Evolutionary conservation across 441 rosid species (phyloP).

Genomic region (Syzygium syzygioides): DNA sequence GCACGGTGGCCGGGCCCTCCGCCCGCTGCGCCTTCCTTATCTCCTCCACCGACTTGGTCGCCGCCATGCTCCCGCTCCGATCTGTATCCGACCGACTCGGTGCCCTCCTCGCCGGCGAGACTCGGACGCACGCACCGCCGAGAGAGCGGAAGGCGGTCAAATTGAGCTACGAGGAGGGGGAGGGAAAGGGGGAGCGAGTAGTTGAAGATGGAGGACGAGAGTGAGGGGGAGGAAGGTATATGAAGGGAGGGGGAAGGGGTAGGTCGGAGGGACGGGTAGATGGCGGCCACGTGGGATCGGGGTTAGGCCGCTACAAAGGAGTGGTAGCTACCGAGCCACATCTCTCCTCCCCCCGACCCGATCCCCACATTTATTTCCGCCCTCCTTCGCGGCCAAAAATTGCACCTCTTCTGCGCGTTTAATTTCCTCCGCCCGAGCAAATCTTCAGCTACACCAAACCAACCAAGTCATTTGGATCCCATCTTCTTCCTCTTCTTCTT

Average conservation of each 20-base stretch:
- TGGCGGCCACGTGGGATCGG: not conserved
- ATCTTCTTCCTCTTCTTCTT: not conserved
- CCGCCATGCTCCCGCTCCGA: not conserved
- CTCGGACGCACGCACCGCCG: not conserved
- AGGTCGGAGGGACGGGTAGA: not conserved
- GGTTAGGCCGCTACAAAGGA: not conserved
- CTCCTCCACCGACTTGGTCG: slow-evolving; percentile 17
- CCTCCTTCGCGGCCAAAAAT: not conserved
- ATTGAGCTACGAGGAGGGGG: not conserved
- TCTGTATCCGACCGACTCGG: not conserved
- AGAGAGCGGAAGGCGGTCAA: not conserved
- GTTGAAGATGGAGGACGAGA: not conserved
- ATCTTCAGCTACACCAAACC: not conserved
- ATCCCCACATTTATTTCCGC: not conserved
- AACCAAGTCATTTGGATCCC: not conserved
- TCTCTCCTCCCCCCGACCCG: not conserved
- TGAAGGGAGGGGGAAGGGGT: not conserved
- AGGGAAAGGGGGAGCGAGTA: not conserved
- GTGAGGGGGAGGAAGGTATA: not conserved
- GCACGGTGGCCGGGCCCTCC: slow-evolving; percentile 37
- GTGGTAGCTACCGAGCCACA: not conserved
- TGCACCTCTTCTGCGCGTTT: not conserved
- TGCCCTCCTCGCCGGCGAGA: not conserved
- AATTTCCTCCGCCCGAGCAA: not conserved
- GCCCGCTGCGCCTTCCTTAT: slow-evolving; percentile 41